phyloP scores from a whole-genome alignment of 1,139 yeast species.

The Pichia sp. region DNA sequence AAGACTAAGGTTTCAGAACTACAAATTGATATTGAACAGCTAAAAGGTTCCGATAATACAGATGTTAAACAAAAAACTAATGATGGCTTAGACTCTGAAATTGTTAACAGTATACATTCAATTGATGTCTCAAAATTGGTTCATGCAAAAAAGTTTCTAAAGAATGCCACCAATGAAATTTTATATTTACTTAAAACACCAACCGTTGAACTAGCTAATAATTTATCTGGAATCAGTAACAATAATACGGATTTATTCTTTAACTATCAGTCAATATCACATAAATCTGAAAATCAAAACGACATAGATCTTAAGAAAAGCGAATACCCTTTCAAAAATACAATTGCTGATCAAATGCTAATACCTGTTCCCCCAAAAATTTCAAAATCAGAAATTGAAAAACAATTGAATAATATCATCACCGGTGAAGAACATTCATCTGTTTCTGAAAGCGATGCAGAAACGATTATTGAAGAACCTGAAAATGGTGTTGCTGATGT shows the following conservation, averaged over 20 bases:
- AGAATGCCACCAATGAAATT: conserved; percentile 30
- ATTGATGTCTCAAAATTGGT: conserved; percentile 24
- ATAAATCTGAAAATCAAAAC: neutral
- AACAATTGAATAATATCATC: conserved; percentile 8
- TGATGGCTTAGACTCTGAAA: neutral
- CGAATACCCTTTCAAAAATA: neutral
- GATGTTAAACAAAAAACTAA: neutral
- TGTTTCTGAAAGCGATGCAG: conserved; percentile 22
- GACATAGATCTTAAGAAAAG: neutral
- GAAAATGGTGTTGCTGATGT: neutral
- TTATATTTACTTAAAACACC: conserved; percentile 29
- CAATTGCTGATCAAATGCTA: neutral
- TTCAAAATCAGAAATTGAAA: conserved; percentile 2
- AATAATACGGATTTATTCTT: conserved; percentile 6
- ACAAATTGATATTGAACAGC: conserved; percentile 9
- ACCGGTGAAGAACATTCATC: neutral
- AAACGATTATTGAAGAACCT: conserved; percentile 19
- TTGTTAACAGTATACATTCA: conserved; percentile 18
- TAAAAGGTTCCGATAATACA: neutral
- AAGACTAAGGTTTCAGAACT: conserved; percentile 19
- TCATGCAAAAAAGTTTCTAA: conserved; percentile 28
- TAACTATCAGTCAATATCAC: neutral
- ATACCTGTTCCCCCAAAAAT: neutral
- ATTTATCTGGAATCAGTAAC: conserved; percentile 10
- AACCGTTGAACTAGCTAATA: conserved; percentile 24